Evolutionary conservation across 148 eudicot genomes (phyloP), one percentile per base, ranked within the genome.

Genomic region (Pharnaceum exiguum): DNA sequence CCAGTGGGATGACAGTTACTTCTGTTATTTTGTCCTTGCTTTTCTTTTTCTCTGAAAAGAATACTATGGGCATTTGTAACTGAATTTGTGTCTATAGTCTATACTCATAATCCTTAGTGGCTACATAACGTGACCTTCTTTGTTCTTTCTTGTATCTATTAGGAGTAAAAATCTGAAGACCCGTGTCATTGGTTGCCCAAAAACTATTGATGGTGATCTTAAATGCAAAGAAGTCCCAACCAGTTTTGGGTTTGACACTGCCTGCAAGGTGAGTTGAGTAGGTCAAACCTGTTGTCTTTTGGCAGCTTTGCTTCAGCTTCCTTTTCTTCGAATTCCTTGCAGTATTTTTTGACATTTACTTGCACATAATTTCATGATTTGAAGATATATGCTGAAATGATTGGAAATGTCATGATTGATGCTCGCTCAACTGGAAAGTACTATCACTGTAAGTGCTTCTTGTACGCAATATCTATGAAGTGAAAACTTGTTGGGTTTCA

Each of bases 351-450:
- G 18, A 28, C 23, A 25, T 24, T 32, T 26, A 49, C 55, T 36
- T 39, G 3, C 26, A 22, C 15, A 27, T 21, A 25, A 35, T 17
- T 33, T 51, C 38, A 10, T n/a, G 43, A 7, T 46, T 22, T 71
- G 71, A 84, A 93, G 99, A 88, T 94, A 56, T 94, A 94, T 47
- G 79, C 99, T 38, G 99, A 94, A 71, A 86, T 86, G 99, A 94
- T 94, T 60, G 99, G 99, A 42, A 88, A 89, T 86, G 99, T 88
- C 60, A 93, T 93, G 99, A 75, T 79, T 25, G 99, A 89, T 80
- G 99, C 99, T n/a, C 95, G 96, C 19, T 93, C 99, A 57, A 93
- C 99, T 68, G 99, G 99, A 65, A 89, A 94, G 70, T 89, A 94
- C 74, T 93, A 89, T 68, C 99, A 94, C 67, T 94, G 99, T 93